These are phyloP conservation scores for Tagetes patula DNA, from an alignment of 129 eudicot species.

Conservation along the genomic window DNA sequence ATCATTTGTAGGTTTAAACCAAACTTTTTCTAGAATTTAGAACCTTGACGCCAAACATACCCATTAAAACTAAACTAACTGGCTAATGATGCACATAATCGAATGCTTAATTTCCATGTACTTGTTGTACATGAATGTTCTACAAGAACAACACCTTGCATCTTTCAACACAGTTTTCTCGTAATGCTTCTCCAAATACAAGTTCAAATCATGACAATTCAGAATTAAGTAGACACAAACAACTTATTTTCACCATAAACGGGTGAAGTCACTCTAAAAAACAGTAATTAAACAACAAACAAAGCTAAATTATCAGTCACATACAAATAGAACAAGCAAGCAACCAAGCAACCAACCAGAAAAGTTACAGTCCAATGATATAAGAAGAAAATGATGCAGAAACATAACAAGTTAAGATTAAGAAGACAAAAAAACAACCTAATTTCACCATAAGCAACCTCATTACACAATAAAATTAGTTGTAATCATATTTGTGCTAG, in stretches of 20 bases:
- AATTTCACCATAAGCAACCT: too few species aligned
- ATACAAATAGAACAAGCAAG: background rate
- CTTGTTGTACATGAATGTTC: background rate
- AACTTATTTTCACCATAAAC: background rate
- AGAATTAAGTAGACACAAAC: background rate
- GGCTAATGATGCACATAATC: background rate
- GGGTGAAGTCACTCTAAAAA: background rate
- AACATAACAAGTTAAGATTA: too few species aligned
- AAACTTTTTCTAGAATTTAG: too few species aligned
- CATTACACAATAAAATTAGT: too few species aligned
- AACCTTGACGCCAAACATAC: too few species aligned
- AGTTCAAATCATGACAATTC: background rate
- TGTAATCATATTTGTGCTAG: too few species aligned
- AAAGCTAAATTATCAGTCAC: background rate
- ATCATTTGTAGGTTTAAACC: background rate
- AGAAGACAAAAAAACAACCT: too few species aligned
- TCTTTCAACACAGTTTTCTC: background rate
- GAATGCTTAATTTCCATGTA: slow-evolving; percentile 13
- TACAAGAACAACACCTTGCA: slow-evolving; percentile 3
- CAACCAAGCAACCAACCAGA: background rate
- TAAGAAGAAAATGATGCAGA: too few species aligned
- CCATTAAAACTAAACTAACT: background rate
- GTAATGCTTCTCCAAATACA: background rate
- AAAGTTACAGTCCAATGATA: background rate
- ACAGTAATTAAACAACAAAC: background rate